Base-by-base conservation (phyloP, 2,329 filamentous ascomycete species). In the Capronia americana region DNA sequence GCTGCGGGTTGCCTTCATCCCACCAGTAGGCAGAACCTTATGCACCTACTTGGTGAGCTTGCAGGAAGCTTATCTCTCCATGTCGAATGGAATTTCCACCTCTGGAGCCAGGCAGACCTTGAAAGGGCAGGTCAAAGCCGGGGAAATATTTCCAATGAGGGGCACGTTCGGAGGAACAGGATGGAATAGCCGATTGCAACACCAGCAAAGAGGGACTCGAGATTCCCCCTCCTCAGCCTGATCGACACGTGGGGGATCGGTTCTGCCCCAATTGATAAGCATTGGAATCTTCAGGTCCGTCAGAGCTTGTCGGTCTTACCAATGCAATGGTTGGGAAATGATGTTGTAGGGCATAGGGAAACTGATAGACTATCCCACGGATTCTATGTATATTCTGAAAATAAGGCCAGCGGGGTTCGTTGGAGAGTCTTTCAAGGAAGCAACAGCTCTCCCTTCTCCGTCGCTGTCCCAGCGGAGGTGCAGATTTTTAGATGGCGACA, bases 221-320 rank as follows among this genome's bases (percentile, higher is more conserved):
- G 14, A 14, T 24, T 14, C 26, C 57, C n/a, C 38, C 26, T 7
- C 34, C 57, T 51, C 57, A 51, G 20, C 44, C 28, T 53, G 26
- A 11, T 60, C 57, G n/a, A 58, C n/a, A 60, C 26, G 46, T 54
- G 58, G 28, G 4, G 46, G 7, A 17, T 11, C 46, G 32, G 2
- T 53, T 30, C 44, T 28, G 58, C 17, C 30, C 58, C 17, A 6
- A 41, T 53, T 61, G 58, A 60, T 30, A 51, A 61, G 58, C 46
- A 53, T 41, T 26, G 4, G 34, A 58, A 24, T 17, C 24, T 17
- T 17, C 20, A 26, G 6, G 38, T 48, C 56, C 53, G 14, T 20
- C 17, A 11, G 10, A 56, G 53, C 53, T 56, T 56, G 23, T 51
- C 24, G 3, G 12, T 17, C 20, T 23, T 5, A 26, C 20, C 11